Evolutionary conservation across 257 asterid genomes (phyloP).

Genomic region (Solanum megistacrolobum): DNA sequence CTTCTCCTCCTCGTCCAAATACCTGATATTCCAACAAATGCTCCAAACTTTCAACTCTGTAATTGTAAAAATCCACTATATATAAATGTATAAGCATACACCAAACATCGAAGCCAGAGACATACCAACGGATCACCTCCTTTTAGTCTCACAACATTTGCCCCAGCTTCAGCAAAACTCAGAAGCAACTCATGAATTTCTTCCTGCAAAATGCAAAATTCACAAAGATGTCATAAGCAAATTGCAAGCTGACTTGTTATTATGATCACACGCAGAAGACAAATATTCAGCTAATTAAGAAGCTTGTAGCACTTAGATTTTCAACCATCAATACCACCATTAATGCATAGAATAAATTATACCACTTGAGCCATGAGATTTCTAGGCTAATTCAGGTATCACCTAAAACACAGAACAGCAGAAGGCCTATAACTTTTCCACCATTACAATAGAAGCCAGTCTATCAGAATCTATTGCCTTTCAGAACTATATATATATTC

Average conservation of each 20-base stretch:
- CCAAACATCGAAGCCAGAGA: background rate
- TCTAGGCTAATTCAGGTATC: background rate
- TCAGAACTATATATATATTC: background rate
- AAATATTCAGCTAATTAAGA: background rate
- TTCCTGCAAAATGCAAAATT: constrained; percentile 41
- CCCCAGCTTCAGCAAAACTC: constrained; percentile 97
- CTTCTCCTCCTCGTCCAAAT: constrained; percentile 97
- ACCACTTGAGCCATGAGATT: background rate
- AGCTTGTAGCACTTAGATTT: background rate
- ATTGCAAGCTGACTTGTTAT: background rate
- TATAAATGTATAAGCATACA: background rate
- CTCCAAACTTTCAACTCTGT: background rate
- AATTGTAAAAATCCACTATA: background rate
- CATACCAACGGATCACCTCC: constrained; percentile 98
- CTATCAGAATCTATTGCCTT: background rate
- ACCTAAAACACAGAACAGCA: background rate
- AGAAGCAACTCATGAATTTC: constrained; percentile 92
- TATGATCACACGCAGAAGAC: background rate
- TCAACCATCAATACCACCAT: background rate
- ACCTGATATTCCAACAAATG: constrained; percentile 41
- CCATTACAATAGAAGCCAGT: background rate
- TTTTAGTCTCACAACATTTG: constrained; percentile 91
- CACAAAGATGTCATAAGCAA: background rate
- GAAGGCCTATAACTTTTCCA: background rate
- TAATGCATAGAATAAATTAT: background rate